A percentile compares a stretch with the other conserved stretches of the same genome.
Conservation (phyloP, 2,329 filamentous ascomycete genomes). For the Cladobotryum protrusum region DNA sequence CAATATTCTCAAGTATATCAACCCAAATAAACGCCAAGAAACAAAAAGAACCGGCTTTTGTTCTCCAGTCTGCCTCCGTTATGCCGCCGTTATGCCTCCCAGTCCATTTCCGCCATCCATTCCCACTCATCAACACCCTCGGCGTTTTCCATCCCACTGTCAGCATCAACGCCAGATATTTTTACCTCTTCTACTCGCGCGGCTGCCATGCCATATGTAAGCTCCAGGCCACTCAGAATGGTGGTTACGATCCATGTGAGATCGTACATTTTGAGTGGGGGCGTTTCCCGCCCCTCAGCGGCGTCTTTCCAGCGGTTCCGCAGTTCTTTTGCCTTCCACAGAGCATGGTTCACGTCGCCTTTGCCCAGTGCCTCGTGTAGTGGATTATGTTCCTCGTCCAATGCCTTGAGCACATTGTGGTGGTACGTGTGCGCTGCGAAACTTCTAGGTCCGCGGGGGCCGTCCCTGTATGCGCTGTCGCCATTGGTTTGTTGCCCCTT, state of each 20-base stretch:
- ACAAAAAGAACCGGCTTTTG: neutral
- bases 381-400: slow-evolving; percentile 52
- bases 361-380: slow-evolving; percentile 49
- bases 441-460: slow-evolving; percentile 4
- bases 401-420: slow-evolving; percentile 59
- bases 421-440: slow-evolving; percentile 53
- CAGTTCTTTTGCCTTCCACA: slow-evolving; percentile 62
- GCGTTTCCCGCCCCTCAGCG: slow-evolving; percentile 38
- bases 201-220: slow-evolving; percentile 47
- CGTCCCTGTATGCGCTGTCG: slow-evolving; percentile 8
- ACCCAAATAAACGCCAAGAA: neutral
- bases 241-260: slow-evolving; percentile 52
- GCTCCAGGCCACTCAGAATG: slow-evolving; percentile 54
- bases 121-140: slow-evolving; percentile 25
- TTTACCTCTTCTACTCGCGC: slow-evolving; percentile 32
- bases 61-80: neutral
- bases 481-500: slow-evolving; percentile 13
- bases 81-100: slow-evolving; percentile 22
- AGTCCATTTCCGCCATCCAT: slow-evolving; percentile 38
- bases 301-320: slow-evolving; percentile 68
- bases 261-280: slow-evolving; percentile 52
- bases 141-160: slow-evolving; percentile 8
- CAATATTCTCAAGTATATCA: neutral
- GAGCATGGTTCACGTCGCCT: slow-evolving; percentile 49
- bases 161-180: slow-evolving; percentile 28